Evolutionary conservation across 2,329 filamentous ascomycete genomes (phyloP).

Genomic region (Diaporthe citriasiana): DNA sequence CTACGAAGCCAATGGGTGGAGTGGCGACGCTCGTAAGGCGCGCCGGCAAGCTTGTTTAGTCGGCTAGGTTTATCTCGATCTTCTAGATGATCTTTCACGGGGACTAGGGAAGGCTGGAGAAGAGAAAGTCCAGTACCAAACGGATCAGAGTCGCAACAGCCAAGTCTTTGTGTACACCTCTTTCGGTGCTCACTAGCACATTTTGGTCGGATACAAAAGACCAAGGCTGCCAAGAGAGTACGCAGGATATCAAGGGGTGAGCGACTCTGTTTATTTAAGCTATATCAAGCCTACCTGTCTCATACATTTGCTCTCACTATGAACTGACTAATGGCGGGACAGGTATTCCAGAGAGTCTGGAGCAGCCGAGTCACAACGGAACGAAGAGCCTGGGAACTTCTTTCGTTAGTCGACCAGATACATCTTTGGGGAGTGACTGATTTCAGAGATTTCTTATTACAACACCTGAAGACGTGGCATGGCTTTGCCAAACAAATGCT

Average conservation of each 20-base stretch:
- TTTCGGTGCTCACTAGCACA: not conserved
- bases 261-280: conserved; percentile 2
- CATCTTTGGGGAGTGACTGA: not conserved
- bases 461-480: not conserved
- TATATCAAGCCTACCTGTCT: not conserved
- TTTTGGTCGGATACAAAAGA: conserved; percentile 6
- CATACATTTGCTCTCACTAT: not conserved
- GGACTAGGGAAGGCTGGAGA: not conserved
- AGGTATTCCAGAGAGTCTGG: not conserved
- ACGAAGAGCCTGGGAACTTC: not conserved
- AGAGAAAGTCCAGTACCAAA: not conserved
- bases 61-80: not conserved
- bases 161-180: not conserved
- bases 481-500: not conserved
- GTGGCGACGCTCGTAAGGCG: not conserved
- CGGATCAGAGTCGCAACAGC: conserved; percentile 2
- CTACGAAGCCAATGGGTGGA: not conserved
- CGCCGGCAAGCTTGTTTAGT: not conserved
- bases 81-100: not conserved
- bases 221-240: not conserved
- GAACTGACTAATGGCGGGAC: not conserved
- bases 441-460: not conserved
- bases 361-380: not conserved
- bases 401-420: not conserved
- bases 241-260: not conserved